These are phyloP conservation scores for Phytophthora citrophthora DNA, from an alignment of 352 stramenopile genomes.

Conservation along the genomic window DNA sequence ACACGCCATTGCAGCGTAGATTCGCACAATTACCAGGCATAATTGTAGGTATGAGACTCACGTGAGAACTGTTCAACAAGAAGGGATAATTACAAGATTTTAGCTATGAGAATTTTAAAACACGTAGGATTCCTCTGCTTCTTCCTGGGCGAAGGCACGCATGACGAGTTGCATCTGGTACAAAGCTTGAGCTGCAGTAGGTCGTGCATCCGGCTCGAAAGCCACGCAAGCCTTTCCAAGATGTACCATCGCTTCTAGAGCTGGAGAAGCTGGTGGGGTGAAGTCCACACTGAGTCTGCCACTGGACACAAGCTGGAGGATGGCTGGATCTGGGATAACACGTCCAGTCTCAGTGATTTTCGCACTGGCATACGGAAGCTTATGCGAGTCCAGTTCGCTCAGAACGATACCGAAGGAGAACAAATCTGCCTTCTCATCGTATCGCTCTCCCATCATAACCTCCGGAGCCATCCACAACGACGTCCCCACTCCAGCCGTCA, in stretches of 20 bases:
- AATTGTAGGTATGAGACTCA: conserved; percentile 21
- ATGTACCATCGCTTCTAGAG: conserved; percentile 38
- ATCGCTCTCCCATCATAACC: conserved; percentile 42
- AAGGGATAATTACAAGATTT: conserved; percentile 36
- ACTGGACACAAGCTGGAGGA: conserved; percentile 42
- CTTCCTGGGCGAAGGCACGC: conserved; percentile 39
- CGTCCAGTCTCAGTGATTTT: conserved; percentile 38
- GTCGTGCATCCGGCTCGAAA: conserved; percentile 55
- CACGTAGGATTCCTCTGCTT: conserved; percentile 36
- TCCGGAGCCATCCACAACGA: conserved; percentile 65
- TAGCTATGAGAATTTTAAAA: conserved; percentile 27
- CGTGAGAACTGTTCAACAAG: conserved; percentile 3
- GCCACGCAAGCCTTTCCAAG: conserved; percentile 51
- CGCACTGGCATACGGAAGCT: conserved; percentile 39
- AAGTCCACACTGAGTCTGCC: conserved; percentile 35
- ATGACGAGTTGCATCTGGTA: conserved; percentile 61
- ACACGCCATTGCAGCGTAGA: conserved; percentile 18
- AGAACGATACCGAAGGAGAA: conserved; percentile 45
- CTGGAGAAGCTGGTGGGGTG: conserved; percentile 32
- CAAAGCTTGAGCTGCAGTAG: conserved; percentile 56
- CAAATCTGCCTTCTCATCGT: conserved; percentile 41
- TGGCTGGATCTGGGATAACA: conserved; percentile 32
- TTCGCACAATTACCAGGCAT: conserved; percentile 11
- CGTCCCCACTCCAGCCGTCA: conserved; percentile 55
- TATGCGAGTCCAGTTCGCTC: conserved; percentile 38